Evolutionary conservation across 1,284 basidiomycete genomes (phyloP).

Genomic region (Moesziomyces antarcticus): DNA sequence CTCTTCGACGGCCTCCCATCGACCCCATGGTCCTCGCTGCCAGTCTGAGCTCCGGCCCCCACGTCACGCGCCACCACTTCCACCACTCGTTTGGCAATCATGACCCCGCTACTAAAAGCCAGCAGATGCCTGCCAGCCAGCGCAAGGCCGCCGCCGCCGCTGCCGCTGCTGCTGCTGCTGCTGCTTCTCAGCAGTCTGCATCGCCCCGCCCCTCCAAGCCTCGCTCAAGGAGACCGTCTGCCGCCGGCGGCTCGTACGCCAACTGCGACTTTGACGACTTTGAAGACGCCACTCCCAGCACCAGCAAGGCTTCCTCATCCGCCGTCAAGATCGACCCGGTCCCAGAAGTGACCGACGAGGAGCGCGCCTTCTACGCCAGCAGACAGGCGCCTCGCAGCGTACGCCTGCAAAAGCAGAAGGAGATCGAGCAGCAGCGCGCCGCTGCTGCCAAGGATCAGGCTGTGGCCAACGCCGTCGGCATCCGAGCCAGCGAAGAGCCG

Average conservation of each 20-base stretch:
- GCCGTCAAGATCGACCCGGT: slow-evolving; percentile 36
- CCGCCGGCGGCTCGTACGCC: slow-evolving; percentile 50
- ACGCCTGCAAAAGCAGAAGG: slow-evolving; percentile 38
- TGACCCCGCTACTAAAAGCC: slow-evolving; percentile 34
- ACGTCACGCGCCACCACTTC: slow-evolving; percentile 64
- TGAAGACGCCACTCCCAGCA: slow-evolving; percentile 11
- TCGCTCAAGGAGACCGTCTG: slow-evolving; percentile 21
- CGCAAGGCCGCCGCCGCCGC: slow-evolving; percentile 28
- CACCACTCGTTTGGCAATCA: slow-evolving; percentile 56
- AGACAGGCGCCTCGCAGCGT: slow-evolving; percentile 51
- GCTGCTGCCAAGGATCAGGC: slow-evolving; percentile 5
- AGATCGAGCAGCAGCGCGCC: slow-evolving; percentile 31
- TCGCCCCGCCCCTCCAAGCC: slow-evolving; percentile 1
- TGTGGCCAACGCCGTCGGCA: slow-evolving; percentile 9
- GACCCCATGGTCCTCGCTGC: slow-evolving; percentile 65
- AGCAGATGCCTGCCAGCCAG: slow-evolving; percentile 60
- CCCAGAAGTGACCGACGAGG: slow-evolving; percentile 50
- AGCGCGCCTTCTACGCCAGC: slow-evolving; percentile 45
- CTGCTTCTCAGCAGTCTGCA: not conserved
- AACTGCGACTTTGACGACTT: slow-evolving; percentile 56
- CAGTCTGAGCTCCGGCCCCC: slow-evolving; percentile 58
- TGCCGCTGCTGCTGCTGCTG: slow-evolving; percentile 5
- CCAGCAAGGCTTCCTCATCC: slow-evolving; percentile 19
- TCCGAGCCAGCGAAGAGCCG: slow-evolving; percentile 38
- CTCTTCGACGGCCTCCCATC: slow-evolving; percentile 60